These are phyloP conservation scores for Penicillium riverlandense DNA, from an alignment of 495 filamentous ascomycete genomes.

Conservation along the genomic window DNA sequence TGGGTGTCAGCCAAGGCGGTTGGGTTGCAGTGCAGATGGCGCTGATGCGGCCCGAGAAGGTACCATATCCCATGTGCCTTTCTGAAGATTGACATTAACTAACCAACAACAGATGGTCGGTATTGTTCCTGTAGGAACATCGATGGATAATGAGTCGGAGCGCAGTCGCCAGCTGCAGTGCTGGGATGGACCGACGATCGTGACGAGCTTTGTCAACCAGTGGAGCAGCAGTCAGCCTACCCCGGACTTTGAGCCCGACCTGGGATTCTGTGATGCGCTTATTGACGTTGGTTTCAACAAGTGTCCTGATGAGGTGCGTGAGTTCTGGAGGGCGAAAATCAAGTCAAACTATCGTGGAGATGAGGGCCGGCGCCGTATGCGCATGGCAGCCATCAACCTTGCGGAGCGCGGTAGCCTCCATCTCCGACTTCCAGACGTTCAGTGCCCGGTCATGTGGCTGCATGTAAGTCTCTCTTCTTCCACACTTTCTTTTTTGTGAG, in stretches of 20 bases:
- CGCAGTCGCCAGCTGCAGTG: constrained; percentile 44
- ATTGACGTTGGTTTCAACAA: constrained; percentile 48
- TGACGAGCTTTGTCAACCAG: constrained; percentile 33
- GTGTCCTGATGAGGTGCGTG: constrained; percentile 25
- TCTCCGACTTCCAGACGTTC: constrained; percentile 44
- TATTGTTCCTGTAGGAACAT: constrained; percentile 54
- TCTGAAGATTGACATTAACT: neutral
- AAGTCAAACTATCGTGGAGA: constrained; percentile 52
- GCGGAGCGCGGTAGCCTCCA: constrained; percentile 53
- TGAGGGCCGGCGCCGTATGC: constrained; percentile 45
- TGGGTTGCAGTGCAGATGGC: constrained; percentile 57
- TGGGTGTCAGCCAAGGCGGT: constrained; percentile 58
- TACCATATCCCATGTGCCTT: constrained; percentile 6
- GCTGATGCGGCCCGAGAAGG: constrained; percentile 50
- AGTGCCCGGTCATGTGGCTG: constrained; percentile 56
- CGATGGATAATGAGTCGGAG: constrained; percentile 54
- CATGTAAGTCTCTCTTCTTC: constrained; percentile 36
- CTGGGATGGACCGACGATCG: constrained; percentile 45
- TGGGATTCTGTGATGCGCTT: constrained; percentile 49
- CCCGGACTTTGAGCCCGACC: constrained; percentile 45
- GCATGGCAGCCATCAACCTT: constrained; percentile 52
- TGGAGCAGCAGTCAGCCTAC: constrained; percentile 39
- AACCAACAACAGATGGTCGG: constrained; percentile 40
- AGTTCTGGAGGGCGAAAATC: constrained; percentile 47
- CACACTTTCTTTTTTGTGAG: neutral